Evolutionary conservation across 495 filamentous ascomycete genomes (phyloP).

Genomic region (Podospora fimiseda): DNA sequence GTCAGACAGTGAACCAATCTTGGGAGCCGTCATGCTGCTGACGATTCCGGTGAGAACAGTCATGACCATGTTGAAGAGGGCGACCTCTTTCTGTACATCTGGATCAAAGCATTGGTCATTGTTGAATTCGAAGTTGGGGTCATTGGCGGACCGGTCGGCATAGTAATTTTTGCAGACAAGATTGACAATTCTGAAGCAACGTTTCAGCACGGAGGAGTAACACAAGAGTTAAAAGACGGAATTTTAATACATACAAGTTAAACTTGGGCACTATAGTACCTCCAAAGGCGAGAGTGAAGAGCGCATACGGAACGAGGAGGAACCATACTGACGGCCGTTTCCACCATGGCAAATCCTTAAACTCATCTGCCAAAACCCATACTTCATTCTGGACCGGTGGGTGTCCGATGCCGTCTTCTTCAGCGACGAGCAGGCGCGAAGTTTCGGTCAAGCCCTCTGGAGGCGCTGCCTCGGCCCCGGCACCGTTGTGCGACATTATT

Average conservation of each 20-base stretch:
- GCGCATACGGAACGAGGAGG: constrained; percentile 68
- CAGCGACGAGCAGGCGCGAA: constrained; percentile 2
- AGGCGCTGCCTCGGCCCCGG: not conserved
- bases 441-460: not conserved
- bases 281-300: constrained; percentile 79
- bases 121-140: constrained; percentile 57
- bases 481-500: not conserved
- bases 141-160: constrained; percentile 47
- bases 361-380: constrained; percentile 49
- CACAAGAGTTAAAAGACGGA: not conserved
- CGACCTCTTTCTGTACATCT: constrained; percentile 65
- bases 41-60: constrained; percentile 65
- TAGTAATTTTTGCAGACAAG: constrained; percentile 79
- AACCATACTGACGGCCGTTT: constrained; percentile 73
- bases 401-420: not conserved
- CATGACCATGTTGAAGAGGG: constrained; percentile 69
- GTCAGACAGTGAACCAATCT: constrained; percentile 80
- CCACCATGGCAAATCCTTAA: constrained; percentile 62
- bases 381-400: constrained; percentile 14
- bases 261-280: constrained; percentile 72
- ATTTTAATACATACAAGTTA: constrained; percentile 47
- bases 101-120: constrained; percentile 64
- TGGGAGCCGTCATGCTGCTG: constrained; percentile 69
- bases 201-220: constrained; percentile 2
- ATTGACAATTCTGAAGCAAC: constrained; percentile 50